A percentile compares a stretch with the other conserved stretches of the same genome.
Conservation (phyloP, 306 rosid genomes). For the Cajanus cajan region DNA sequence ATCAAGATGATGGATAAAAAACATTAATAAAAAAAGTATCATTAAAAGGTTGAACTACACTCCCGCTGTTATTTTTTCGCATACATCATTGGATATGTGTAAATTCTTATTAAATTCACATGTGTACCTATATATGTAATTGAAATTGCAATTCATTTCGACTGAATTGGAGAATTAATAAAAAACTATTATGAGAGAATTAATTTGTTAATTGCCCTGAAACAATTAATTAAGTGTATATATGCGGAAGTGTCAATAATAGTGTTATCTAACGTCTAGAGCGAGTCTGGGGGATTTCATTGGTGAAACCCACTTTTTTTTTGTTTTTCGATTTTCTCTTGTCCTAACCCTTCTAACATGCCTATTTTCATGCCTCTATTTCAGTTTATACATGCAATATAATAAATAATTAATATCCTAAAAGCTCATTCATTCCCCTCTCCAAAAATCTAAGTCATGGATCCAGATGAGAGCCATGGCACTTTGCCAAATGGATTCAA, state of each 20-base stretch:
- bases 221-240: too few species aligned
- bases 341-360: slow-evolving; percentile 16
- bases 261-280: slow-evolving; percentile 35
- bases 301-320: slow-evolving; percentile 20
- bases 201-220: too few species aligned
- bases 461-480: slow-evolving; percentile 35
- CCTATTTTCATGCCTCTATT: slow-evolving; percentile 60
- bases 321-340: neutral
- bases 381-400: slow-evolving; percentile 30
- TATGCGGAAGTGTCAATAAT: slow-evolving; percentile 23
- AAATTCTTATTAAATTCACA: too few species aligned
- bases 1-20: too few species aligned
- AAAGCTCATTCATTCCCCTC: neutral
- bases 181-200: too few species aligned
- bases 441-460: slow-evolving; percentile 29
- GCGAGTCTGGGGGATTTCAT: slow-evolving; percentile 55
- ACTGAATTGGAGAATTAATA: too few species aligned
- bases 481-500: neutral
- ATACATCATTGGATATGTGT: too few species aligned
- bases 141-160: too few species aligned
- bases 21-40: too few species aligned
- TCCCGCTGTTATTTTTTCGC: too few species aligned
- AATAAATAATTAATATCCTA: slow-evolving; percentile 17
- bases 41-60: too few species aligned
- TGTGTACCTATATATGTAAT: too few species aligned